Evolutionary conservation across 2,329 filamentous ascomycete species (phyloP).

Genomic region (Ramularia endophylla): DNA sequence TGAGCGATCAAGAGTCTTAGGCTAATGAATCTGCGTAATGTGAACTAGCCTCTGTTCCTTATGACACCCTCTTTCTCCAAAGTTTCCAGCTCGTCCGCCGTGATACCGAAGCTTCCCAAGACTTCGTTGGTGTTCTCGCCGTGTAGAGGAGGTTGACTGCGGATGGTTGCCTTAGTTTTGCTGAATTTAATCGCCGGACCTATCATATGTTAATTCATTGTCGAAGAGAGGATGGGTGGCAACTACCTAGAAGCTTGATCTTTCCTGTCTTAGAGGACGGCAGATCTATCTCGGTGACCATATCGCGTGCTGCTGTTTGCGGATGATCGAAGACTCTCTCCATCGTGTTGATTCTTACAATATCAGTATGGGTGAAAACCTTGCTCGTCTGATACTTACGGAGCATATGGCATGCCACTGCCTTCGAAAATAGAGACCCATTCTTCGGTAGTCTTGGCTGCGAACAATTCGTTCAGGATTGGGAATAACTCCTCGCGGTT

Average conservation of each 20-base stretch:
- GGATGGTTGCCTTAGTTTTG: slow-evolving; percentile 19
- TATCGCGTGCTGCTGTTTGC: slow-evolving; percentile 35
- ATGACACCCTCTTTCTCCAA: slow-evolving; percentile 16
- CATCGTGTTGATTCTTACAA: slow-evolving; percentile 37
- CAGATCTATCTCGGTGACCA: slow-evolving; percentile 19
- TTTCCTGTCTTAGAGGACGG: slow-evolving; percentile 12
- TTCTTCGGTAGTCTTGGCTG: slow-evolving; percentile 34
- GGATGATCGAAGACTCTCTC: slow-evolving; percentile 41
- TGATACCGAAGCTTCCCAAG: slow-evolving; percentile 14
- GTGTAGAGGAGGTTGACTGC: slow-evolving; percentile 20
- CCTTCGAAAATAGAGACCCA: slow-evolving; percentile 39
- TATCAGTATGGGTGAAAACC: no score
- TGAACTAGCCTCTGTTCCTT: slow-evolving; percentile 7
- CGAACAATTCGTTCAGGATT: slow-evolving; percentile 33
- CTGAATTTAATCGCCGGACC: slow-evolving; percentile 25
- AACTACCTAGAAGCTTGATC: slow-evolving; percentile 13
- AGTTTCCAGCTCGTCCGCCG: slow-evolving; percentile 9
- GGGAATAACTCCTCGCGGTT: slow-evolving; percentile 30
- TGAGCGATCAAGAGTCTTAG: neutral
- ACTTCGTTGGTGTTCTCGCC: slow-evolving; percentile 27
- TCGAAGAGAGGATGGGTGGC: neutral
- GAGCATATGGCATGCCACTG: slow-evolving; percentile 41
- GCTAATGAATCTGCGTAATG: slow-evolving; percentile 1
- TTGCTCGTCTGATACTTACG: neutral
- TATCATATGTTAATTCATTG: slow-evolving; percentile 1